Evolutionary conservation across 768 basidiomycete genomes (phyloP).

Genomic region (Fomitopsis serialis): DNA sequence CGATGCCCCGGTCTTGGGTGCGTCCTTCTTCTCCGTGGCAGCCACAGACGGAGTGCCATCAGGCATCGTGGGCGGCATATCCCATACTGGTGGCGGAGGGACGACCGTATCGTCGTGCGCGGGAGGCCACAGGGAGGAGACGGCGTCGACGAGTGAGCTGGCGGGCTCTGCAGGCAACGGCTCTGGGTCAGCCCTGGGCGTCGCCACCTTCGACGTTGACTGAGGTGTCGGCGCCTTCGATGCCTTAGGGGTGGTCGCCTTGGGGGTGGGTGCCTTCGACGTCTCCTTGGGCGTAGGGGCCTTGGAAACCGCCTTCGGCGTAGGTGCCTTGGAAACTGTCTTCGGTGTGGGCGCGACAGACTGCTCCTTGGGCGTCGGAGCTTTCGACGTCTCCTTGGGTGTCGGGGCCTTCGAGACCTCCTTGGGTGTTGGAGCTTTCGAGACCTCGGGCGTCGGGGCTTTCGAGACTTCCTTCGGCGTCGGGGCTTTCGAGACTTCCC

Average conservation of each 20-base stretch:
- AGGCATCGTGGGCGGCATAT: neutral
- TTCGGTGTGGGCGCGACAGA: constrained; percentile 12
- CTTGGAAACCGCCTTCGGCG: constrained; percentile 12
- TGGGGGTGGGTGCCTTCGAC: constrained; percentile 11
- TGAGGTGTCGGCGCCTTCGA: constrained; percentile 13
- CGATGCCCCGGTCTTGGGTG: neutral
- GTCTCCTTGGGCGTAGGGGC: constrained; percentile 11
- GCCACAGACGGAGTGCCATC: neutral
- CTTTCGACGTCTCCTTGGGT: constrained; percentile 10
- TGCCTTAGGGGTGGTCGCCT: constrained; percentile 7
- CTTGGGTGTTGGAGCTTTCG: constrained; percentile 7
- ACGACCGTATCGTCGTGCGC: neutral
- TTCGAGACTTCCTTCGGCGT: constrained; percentile 10
- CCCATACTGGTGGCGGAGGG: constrained; percentile 1
- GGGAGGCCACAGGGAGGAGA: neutral
- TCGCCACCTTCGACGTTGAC: constrained; percentile 8
- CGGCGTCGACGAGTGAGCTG: neutral
- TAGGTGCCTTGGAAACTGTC: constrained; percentile 4
- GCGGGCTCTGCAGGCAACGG: constrained; percentile 5
- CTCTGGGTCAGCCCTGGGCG: constrained; percentile 9
- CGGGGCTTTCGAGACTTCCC: constrained; percentile 9
- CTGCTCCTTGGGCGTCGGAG: constrained; percentile 2
- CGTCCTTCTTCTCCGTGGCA: neutral
- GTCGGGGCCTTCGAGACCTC: constrained; percentile 13
- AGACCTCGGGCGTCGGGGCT: constrained; percentile 12